phyloP scores from a whole-genome alignment of 1,284 basidiomycete species.

The Serendipita sp. region DNA sequence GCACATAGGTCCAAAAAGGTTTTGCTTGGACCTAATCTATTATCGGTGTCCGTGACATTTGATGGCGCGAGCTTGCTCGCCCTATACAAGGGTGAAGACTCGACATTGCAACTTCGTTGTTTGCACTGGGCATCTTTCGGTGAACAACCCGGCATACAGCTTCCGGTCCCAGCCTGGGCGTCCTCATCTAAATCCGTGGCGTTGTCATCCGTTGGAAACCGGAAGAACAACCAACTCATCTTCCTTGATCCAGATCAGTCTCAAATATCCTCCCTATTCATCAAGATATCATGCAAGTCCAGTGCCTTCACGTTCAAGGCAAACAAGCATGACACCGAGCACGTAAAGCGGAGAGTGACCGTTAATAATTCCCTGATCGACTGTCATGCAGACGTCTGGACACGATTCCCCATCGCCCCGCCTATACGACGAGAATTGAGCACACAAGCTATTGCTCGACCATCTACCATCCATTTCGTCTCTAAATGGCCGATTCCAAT shows the following conservation, averaged over 20 bases:
- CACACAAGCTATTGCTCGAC: background rate
- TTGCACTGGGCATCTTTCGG: background rate
- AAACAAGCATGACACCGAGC: background rate
- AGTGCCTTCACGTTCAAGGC: constrained; percentile 37
- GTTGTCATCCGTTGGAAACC: constrained; percentile 32
- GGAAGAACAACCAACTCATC: constrained; percentile 30
- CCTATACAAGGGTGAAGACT: constrained; percentile 20
- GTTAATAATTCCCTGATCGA: constrained; percentile 39
- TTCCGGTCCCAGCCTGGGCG: background rate
- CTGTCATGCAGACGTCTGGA: constrained; percentile 45
- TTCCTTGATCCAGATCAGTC: constrained; percentile 22
- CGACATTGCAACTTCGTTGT: background rate
- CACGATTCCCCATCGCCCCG: constrained; percentile 42
- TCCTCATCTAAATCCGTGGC: constrained; percentile 18
- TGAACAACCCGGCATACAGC: background rate
- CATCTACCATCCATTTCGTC: constrained; percentile 27
- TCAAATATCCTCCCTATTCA: constrained; percentile 34
- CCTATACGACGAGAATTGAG: constrained; percentile 29
- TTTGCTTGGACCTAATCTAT: constrained; percentile 24
- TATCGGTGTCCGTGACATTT: constrained; percentile 28
- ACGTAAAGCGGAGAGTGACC: constrained; percentile 15
- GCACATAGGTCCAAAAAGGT: constrained; percentile 32
- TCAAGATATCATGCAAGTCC: constrained; percentile 26
- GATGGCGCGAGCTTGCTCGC: constrained; percentile 38
- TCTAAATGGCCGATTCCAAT: constrained; percentile 17